Conservation (phyloP, 2,329 filamentous ascomycete species). For the Penicillium sp. region DNA sequence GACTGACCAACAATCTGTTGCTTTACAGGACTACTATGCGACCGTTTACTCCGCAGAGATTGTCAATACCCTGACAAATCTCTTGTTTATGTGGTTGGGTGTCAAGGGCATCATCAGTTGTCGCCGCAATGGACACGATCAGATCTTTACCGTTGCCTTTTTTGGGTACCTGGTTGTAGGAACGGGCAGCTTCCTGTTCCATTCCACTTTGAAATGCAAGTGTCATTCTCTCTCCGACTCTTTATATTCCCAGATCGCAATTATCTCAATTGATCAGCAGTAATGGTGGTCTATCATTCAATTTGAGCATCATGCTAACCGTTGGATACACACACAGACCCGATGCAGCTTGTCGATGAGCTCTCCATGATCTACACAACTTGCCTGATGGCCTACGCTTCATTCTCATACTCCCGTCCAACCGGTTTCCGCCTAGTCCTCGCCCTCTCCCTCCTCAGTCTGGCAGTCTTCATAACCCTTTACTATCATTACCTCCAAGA, state of each 20-base stretch:
- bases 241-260: not conserved
- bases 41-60: constrained; percentile 78
- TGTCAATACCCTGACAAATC: constrained; percentile 80
- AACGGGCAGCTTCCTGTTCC: constrained; percentile 67
- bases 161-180: constrained; percentile 67
- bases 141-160: constrained; percentile 74
- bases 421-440: constrained; percentile 59
- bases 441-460: constrained; percentile 61
- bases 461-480: constrained; percentile 74
- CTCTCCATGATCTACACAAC: constrained; percentile 76
- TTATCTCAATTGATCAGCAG: not conserved
- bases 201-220: constrained; percentile 67
- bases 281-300: not conserved
- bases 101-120: constrained; percentile 77
- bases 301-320: constrained; percentile 26
- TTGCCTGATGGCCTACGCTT: constrained; percentile 73
- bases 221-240: constrained; percentile 11
- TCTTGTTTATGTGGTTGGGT: constrained; percentile 80
- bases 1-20: not conserved
- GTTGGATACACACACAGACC: constrained; percentile 54
- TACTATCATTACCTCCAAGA: constrained; percentile 84
- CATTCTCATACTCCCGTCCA: constrained; percentile 72
- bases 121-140: constrained; percentile 72
- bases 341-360: constrained; percentile 74
- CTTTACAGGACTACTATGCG: constrained; percentile 71